A percentile compares a stretch with the other conserved stretches of the same genome.
These are phyloP conservation scores for Achaetomiella virescens DNA, from an alignment of 495 filamentous ascomycete genomes.

Conservation along the genomic window DNA sequence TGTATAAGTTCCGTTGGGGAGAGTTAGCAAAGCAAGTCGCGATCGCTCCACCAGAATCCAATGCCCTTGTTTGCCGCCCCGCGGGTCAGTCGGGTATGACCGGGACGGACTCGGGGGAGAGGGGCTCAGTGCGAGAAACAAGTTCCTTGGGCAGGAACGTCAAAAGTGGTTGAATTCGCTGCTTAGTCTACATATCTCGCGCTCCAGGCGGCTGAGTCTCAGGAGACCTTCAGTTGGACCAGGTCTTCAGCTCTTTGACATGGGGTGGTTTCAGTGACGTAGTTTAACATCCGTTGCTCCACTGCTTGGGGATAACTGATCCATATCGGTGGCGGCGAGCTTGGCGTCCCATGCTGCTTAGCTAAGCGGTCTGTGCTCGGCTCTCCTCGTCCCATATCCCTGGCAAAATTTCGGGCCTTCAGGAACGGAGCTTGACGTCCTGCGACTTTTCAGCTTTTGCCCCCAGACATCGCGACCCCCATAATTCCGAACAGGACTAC, in stretches of 20 bases:
- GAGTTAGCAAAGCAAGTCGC: not conserved
- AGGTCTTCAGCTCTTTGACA: too few relatives aligned
- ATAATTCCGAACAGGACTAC: conserved; percentile 27
- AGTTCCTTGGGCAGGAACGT: not conserved
- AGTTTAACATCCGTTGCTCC: not conserved
- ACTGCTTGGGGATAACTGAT: not conserved
- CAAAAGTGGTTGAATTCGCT: not conserved
- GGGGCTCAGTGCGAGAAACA: not conserved
- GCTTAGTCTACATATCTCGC: not conserved
- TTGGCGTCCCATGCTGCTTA: not conserved
- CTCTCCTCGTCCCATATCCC: not conserved
- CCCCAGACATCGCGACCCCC: conserved; percentile 17
- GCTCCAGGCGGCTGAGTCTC: too few relatives aligned
- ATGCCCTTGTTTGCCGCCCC: too few relatives aligned
- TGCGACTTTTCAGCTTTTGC: conserved; percentile 19
- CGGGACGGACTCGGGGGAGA: not conserved
- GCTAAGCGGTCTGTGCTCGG: not conserved
- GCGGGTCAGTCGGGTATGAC: not conserved
- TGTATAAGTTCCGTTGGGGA: not conserved
- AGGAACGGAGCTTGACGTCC: conserved; percentile 13
- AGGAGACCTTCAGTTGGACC: too few relatives aligned
- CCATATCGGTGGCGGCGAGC: not conserved
- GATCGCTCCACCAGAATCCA: too few relatives aligned
- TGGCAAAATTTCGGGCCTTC: conserved; percentile 17
- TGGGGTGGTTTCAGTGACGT: not conserved